Conservation (phyloP, 139 green algal species). For the Micractinium sp. region DNA sequence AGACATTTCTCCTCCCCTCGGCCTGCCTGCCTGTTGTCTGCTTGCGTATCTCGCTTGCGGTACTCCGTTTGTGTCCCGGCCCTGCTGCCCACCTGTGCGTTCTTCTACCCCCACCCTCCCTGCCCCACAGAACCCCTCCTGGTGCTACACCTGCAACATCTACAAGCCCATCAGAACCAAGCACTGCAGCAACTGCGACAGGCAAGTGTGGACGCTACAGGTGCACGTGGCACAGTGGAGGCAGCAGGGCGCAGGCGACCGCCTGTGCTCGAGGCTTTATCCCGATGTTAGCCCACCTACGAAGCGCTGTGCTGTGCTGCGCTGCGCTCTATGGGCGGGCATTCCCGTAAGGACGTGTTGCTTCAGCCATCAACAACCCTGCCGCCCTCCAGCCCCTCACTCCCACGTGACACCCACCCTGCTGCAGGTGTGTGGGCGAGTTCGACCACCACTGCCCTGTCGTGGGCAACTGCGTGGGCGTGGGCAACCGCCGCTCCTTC, state of each 20-base stretch:
- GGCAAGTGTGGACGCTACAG: background rate
- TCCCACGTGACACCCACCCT: background rate
- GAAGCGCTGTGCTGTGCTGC: background rate
- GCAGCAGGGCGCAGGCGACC: background rate
- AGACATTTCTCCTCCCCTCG: background rate
- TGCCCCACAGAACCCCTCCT: conserved; percentile 27
- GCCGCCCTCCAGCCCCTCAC: no score
- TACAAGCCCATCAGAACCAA: conserved; percentile 62
- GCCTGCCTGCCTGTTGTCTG: background rate
- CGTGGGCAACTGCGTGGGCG: conserved; percentile 63
- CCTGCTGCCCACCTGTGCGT: background rate
- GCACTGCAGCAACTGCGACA: conserved; percentile 56
- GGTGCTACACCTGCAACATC: conserved; percentile 55
- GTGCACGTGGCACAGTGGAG: no score
- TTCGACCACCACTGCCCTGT: conserved; percentile 75
- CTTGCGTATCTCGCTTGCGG: background rate
- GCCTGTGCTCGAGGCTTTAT: no score
- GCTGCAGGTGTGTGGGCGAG: conserved; percentile 52
- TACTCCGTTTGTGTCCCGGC: background rate
- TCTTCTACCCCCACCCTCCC: background rate
- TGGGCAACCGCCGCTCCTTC: conserved; percentile 56
- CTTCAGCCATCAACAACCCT: background rate
- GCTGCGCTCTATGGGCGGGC: background rate
- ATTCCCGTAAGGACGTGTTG: background rate
- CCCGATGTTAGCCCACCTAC: background rate